phyloP scores from a whole-genome alignment of 2,329 filamentous ascomycete genomes.

The Sphaerulina vaccinii region DNA sequence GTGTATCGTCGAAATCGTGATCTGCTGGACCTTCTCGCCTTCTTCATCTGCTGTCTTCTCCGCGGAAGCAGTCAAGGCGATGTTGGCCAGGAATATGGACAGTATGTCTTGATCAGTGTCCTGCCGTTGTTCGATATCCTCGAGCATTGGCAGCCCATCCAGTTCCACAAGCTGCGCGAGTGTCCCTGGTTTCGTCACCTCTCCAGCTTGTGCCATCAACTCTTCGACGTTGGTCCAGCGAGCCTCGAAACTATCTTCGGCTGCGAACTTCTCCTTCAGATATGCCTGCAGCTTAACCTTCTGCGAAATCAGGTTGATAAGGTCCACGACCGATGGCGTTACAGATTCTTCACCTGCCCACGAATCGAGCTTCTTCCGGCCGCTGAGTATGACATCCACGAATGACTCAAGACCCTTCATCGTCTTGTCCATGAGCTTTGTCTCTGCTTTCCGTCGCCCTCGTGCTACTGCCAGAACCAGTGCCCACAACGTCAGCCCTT shows the following conservation, averaged over 20 bases:
- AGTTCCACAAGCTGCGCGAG: constrained; percentile 40
- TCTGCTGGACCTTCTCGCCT: constrained; percentile 55
- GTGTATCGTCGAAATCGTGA: constrained; percentile 95
- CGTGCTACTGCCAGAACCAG: constrained; percentile 62
- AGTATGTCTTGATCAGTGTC: constrained; percentile 61
- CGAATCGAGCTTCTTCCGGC: constrained; percentile 54
- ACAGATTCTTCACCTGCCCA: constrained; percentile 33
- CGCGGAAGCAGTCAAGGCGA: constrained; percentile 78
- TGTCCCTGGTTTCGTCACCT: constrained; percentile 54
- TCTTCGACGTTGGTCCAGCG: constrained; percentile 89
- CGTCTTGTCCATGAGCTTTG: constrained; percentile 56
- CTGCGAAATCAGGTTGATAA: constrained; percentile 59
- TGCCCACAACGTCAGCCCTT: constrained; percentile 70
- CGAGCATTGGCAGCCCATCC: constrained; percentile 62
- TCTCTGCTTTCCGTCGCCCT: constrained; percentile 51
- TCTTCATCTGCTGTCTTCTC: constrained; percentile 62
- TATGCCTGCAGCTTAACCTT: constrained; percentile 73
- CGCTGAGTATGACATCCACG: constrained; percentile 59
- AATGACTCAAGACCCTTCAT: constrained; percentile 59
- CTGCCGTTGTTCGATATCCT: constrained; percentile 61
- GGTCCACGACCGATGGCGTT: constrained; percentile 41
- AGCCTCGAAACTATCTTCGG: constrained; percentile 65
- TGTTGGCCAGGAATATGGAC: constrained; percentile 81
- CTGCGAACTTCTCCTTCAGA: constrained; percentile 66
- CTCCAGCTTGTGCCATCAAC: constrained; percentile 73